These are phyloP conservation scores for Zasmidium citrigriseum DNA, from an alignment of 2,329 filamentous ascomycete species.

Conservation along the genomic window DNA sequence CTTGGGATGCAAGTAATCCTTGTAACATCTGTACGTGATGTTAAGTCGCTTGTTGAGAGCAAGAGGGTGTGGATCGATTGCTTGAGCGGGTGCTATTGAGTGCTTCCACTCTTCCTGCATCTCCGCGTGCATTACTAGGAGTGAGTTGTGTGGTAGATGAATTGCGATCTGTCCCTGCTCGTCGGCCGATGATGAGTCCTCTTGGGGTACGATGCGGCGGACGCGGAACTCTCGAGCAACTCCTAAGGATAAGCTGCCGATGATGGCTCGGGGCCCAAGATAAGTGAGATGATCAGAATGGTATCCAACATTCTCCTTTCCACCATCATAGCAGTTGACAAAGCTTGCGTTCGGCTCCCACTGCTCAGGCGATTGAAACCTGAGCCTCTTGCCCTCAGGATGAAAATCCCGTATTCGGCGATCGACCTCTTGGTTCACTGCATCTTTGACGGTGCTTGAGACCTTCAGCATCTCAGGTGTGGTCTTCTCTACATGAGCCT, in stretches of 20 bases:
- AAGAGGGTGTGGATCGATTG: conserved; percentile 82
- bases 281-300: conserved; percentile 94
- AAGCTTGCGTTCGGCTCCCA: conserved; percentile 91
- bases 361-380: conserved; percentile 67
- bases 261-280: conserved; percentile 82
- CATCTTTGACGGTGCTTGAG: conserved; percentile 67
- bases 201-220: conserved; percentile 66
- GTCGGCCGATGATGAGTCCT: conserved; percentile 52
- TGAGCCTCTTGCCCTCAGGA: conserved; percentile 70
- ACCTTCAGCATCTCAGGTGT: conserved; percentile 73
- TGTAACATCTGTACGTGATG: conserved; percentile 89
- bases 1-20: conserved; percentile 71
- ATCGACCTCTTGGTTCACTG: conserved; percentile 77
- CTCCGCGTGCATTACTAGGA: conserved; percentile 93
- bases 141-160: conserved; percentile 89
- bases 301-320: conserved; percentile 80
- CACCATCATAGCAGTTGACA: conserved; percentile 90
- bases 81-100: conserved; percentile 70
- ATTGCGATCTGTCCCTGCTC: conserved; percentile 85
- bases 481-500: conserved; percentile 68
- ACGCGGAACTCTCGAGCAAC: conserved; percentile 94
- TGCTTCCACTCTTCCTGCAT: conserved; percentile 99
- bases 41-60: conserved; percentile 83
- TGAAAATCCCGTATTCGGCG: conserved; percentile 69
- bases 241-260: conserved; percentile 86